phyloP scores from a whole-genome alignment of 225 moss, liverwort and hornwort genomes.

The Pleurozium schreberi region DNA sequence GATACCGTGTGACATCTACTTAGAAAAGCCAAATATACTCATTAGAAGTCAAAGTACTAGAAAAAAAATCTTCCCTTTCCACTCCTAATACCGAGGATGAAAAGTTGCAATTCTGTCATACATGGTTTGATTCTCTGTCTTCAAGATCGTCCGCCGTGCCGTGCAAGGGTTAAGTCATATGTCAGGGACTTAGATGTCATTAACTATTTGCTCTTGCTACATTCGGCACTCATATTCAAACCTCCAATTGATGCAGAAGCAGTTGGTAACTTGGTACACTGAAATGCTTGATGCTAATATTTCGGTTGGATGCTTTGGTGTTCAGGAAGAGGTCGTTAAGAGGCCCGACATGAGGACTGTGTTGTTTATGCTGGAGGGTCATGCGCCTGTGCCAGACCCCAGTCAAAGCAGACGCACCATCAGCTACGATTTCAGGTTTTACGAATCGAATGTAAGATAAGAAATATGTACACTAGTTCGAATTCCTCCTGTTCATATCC shows the following conservation, averaged over 20 bases:
- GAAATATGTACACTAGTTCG: neutral
- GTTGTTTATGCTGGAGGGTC: slow-evolving; percentile 18
- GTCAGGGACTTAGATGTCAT: no score
- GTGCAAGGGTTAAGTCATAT: no score
- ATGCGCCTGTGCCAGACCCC: neutral
- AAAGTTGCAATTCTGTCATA: no score
- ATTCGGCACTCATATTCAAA: neutral
- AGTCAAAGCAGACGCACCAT: neutral
- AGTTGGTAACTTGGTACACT: no score
- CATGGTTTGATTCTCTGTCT: no score
- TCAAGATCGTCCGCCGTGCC: no score
- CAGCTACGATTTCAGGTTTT: neutral
- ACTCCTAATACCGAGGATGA: no score
- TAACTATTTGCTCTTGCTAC: neutral
- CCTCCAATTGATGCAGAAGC: neutral
- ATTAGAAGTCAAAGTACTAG: no score
- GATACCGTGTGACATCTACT: no score
- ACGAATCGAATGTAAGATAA: neutral
- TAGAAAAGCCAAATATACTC: no score
- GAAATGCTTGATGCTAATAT: neutral
- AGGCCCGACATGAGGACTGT: slow-evolving; percentile 24
- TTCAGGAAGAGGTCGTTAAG: slow-evolving; percentile 11
- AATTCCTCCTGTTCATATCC: neutral
- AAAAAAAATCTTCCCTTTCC: no score
- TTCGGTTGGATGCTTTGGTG: neutral